phyloP scores from a whole-genome alignment of 768 basidiomycete species.

The Phanerochaete sordida region DNA sequence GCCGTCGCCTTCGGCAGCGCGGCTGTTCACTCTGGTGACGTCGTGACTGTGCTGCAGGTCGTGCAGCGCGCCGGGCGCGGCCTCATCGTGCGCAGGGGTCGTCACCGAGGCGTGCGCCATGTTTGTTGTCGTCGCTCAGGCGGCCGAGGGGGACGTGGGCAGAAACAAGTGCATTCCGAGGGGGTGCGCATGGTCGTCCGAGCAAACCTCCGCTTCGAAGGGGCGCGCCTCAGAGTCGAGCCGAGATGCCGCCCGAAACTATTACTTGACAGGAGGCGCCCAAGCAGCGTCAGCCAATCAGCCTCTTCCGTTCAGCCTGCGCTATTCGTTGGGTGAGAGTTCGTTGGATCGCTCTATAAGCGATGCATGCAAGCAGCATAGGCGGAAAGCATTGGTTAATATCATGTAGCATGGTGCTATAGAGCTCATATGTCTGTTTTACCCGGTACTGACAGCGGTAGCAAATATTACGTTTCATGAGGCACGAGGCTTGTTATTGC shows the following conservation, averaged over 20 bases:
- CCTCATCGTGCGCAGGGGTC: neutral
- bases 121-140: neutral
- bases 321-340: too few relatives aligned
- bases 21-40: neutral
- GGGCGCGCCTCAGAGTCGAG: neutral
- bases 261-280: neutral
- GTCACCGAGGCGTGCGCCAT: neutral
- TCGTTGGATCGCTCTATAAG: too few relatives aligned
- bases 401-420: too few relatives aligned
- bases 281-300: neutral
- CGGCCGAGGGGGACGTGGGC: neutral
- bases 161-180: neutral
- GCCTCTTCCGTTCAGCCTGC: neutral
- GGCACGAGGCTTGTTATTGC: too few relatives aligned
- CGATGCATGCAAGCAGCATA: too few relatives aligned
- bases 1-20: too few relatives aligned
- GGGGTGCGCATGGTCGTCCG: neutral
- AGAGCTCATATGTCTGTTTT: too few relatives aligned
- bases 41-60: neutral
- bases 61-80: neutral
- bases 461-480: too few relatives aligned
- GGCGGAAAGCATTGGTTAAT: too few relatives aligned
- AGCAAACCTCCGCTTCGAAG: neutral
- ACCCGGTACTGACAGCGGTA: too few relatives aligned
- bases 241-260: slow-evolving; percentile 1